These are phyloP conservation scores for Teunomyces aglyptinius DNA, from an alignment of 805 yeast genomes.

Conservation along the genomic window DNA sequence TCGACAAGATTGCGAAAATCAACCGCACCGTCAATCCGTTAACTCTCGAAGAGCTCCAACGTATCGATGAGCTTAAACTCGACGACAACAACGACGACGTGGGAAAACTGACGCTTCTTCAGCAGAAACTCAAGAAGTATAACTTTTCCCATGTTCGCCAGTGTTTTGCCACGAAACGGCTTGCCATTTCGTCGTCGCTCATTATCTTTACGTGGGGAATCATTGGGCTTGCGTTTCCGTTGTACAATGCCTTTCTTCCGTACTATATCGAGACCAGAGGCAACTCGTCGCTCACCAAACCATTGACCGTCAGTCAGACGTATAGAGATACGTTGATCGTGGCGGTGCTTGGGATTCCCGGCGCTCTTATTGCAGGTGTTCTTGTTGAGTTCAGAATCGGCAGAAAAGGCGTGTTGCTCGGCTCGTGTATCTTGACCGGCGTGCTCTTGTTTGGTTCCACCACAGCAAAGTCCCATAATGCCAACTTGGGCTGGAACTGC, in stretches of 20 bases:
- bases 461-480: conserved; percentile 51
- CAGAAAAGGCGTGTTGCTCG: conserved; percentile 54
- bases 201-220: conserved; percentile 52
- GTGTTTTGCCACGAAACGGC: conserved; percentile 45
- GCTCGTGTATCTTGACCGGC: conserved; percentile 54
- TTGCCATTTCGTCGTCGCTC: conserved; percentile 44
- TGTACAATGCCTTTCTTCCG: conserved; percentile 55
- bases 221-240: conserved; percentile 58
- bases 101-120: conserved; percentile 17
- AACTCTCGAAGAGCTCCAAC: conserved; percentile 46
- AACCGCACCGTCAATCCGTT: conserved; percentile 40
- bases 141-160: conserved; percentile 39
- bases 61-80: conserved; percentile 37
- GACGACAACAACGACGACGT: conserved; percentile 16
- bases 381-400: conserved; percentile 42
- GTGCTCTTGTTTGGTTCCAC: conserved; percentile 63
- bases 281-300: conserved; percentile 20
- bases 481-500: conserved; percentile 50
- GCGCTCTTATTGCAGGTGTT: conserved; percentile 31
- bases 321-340: conserved; percentile 32
- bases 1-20: conserved; percentile 46
- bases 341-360: conserved; percentile 33
- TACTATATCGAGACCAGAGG: conserved; percentile 48
- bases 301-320: conserved; percentile 29
- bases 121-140: conserved; percentile 27